Evolutionary conservation across 129 eudicot genomes (phyloP).

Genomic region (Apium graveolens): DNA sequence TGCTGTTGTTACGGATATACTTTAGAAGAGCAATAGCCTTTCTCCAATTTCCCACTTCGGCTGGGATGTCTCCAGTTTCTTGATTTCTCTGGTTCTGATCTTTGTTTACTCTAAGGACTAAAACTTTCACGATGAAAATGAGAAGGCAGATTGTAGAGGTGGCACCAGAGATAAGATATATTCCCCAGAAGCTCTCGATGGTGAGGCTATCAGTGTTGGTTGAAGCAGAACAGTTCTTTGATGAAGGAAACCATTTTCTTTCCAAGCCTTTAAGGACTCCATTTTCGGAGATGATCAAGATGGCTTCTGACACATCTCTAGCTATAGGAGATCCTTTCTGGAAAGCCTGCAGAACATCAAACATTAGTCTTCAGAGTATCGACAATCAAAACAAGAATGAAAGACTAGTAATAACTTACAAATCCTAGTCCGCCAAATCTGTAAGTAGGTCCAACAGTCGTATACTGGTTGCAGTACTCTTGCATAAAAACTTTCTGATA

Average conservation of each 20-base stretch:
- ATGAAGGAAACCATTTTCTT: slow-evolving; percentile 11
- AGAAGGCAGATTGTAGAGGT: slow-evolving; percentile 15
- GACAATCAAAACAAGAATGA: not conserved
- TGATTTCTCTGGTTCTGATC: not conserved
- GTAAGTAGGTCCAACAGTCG: slow-evolving; percentile 18
- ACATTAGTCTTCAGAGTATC: not conserved
- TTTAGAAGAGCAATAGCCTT: not conserved
- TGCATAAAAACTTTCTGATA: slow-evolving; percentile 23
- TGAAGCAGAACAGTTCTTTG: slow-evolving; percentile 8
- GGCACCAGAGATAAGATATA: slow-evolving; percentile 16
- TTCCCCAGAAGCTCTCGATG: slow-evolving; percentile 23
- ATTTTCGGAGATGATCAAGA: slow-evolving; percentile 13
- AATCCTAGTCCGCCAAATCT: slow-evolving; percentile 30
- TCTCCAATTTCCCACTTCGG: not conserved
- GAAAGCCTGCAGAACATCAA: slow-evolving; percentile 18
- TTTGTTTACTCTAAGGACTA: not conserved
- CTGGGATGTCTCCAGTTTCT: not conserved
- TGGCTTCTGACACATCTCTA: slow-evolving; percentile 20
- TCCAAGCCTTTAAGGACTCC: slow-evolving; percentile 11
- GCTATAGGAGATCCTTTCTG: slow-evolving; percentile 26
- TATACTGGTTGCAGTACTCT: slow-evolving; percentile 20
- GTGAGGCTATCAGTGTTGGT: slow-evolving; percentile 8
- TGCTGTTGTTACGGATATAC: not conserved
- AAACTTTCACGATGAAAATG: slow-evolving; percentile 5
- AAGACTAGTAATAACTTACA: slow-evolving; percentile 17